Base-by-base conservation (phyloP, 2,329 filamentous ascomycete species). In the Zalaria sp. region DNA sequence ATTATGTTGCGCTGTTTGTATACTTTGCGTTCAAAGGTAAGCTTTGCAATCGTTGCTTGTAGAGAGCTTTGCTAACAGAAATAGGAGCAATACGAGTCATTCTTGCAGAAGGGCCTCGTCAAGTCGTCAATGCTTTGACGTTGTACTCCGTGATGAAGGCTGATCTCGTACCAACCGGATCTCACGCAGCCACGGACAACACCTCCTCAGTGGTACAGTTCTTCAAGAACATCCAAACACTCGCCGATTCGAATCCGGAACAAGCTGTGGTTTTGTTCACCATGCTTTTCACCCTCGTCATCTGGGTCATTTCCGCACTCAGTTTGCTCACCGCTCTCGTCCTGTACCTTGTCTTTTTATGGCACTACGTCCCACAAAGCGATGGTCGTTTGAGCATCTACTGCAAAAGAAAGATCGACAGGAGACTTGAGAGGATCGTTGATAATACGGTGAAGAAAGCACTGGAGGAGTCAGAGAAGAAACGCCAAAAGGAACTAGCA, bases 321-420 rank as follows among this genome's bases (percentile, higher is more conserved):
- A 71, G 67, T 43, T 69, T 96, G 39, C 65, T 89, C n/a, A 56
- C 83, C 6, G 86, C 84, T 0, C 66, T 79, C 25, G 53, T 93
- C 1, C 78, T 93, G 46, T 96, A 93, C 62, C 61, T 94, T 32
- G 75, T 85, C 53, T 98, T 94, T 60, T 72, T 98, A 4, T 94
- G 83, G 75, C 83, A 91, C 61, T 91, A 89, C 63, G 89, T 98
- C 46, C 87, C 88, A 1, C 73, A 74, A 31, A 69, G 77, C 7
- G 87, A 95, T 54, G 85, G 86, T 4, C 80, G 83, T 5, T 70
- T 98, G 27, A 77, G 77, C 4, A 79, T 79, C 26, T 98, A 93
- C 64, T 96, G 91, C 58, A 81, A 84, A 47, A 81, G 87, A 37
- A 96, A 96, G 66, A 81, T 94, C 58, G 93, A 93, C 63, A 80